Base-by-base conservation (phyloP, 768 basidiomycete genomes). In the Xerocomus spinulosus region DNA sequence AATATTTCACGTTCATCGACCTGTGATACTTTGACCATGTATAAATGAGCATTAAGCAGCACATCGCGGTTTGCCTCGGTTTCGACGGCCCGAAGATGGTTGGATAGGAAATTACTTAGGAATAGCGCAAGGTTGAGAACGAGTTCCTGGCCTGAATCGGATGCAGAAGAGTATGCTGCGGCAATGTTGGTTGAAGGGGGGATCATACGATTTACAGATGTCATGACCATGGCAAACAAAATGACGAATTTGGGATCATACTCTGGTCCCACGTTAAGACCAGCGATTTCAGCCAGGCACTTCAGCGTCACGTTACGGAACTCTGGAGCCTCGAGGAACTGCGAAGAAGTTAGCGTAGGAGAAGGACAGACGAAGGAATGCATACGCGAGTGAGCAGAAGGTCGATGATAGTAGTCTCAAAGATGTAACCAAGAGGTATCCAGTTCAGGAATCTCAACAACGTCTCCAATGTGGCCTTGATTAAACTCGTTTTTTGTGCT, bases 1-100 rank as follows among this genome's bases (percentile, higher is more conserved):
- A 98, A 98, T 54, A 99, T 88, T 68, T 99, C 96, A 43, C 95
- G 85, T 63, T 99, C 96, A 59, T 99, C 95, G 29, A 99, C 96
- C 57, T 93, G 92, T 0, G 92, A 94, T 30, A 99, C 84, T 70
- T 97, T 98, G 64, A 98, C 91, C 81, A 99, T 92, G 70, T 98
- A 99, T 24, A 95, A 73, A 68, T 99, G 95, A 0, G 95, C 94
- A 63, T 98, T 99, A 44, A 97, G 80, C 23, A 99, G 76, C 0
- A 98, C 86, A 58, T 95, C 92, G 41, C 89, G 90, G 62, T 95
- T 89, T 36, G 79, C 70, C 53, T 91, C 87, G 9, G 87, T 90
- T 69, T 99, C 96, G 40, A 99, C 87, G n/a, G 88, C 84, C 32
- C 88, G 89, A 24, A 97, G 78, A 61, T 99, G 96, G 55, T 83